Percentiles rank a stretch among this genome's conserved stretches.
phyloP scores from a whole-genome alignment of 495 filamentous ascomycete genomes.

The Podospora australis region DNA sequence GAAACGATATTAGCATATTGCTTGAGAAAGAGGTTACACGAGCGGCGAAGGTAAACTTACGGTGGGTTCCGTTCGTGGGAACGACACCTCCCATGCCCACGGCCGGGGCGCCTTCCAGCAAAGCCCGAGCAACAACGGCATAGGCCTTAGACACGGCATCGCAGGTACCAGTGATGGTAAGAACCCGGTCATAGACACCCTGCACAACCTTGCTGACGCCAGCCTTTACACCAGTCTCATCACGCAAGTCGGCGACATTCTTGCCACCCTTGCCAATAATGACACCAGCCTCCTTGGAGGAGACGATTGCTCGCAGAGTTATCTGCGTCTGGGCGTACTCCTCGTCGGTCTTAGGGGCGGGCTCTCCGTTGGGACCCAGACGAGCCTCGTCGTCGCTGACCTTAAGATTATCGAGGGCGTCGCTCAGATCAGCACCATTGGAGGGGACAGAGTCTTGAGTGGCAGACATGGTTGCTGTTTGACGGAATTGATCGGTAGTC shows the following conservation, averaged over 20 bases:
- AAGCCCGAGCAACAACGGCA: conserved; percentile 80
- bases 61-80: conserved; percentile 80
- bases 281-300: conserved; percentile 95
- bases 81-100: conserved; percentile 91
- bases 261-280: conserved; percentile 98
- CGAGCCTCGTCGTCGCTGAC: conserved; percentile 48
- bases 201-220: conserved; percentile 98
- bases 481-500: not conserved
- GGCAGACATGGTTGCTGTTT: conserved; percentile 37
- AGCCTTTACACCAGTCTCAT: conserved; percentile 95
- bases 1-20: conserved; percentile 15
- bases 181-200: conserved; percentile 91
- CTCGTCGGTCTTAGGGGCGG: conserved; percentile 80
- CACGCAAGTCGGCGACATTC: conserved; percentile 94
- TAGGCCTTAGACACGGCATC: conserved; percentile 86
- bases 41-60: conserved; percentile 49
- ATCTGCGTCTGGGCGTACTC: conserved; percentile 88
- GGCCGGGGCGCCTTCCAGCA: conserved; percentile 86
- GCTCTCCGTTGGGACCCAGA: conserved; percentile 60
- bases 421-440: conserved; percentile 43
- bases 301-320: conserved; percentile 94
- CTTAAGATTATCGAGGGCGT: conserved; percentile 43
- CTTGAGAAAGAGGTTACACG: not conserved
- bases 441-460: conserved; percentile 36
- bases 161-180: conserved; percentile 86